Conservation (phyloP, 2,329 filamentous ascomycete genomes). For the Scytalidium lignicola region DNA sequence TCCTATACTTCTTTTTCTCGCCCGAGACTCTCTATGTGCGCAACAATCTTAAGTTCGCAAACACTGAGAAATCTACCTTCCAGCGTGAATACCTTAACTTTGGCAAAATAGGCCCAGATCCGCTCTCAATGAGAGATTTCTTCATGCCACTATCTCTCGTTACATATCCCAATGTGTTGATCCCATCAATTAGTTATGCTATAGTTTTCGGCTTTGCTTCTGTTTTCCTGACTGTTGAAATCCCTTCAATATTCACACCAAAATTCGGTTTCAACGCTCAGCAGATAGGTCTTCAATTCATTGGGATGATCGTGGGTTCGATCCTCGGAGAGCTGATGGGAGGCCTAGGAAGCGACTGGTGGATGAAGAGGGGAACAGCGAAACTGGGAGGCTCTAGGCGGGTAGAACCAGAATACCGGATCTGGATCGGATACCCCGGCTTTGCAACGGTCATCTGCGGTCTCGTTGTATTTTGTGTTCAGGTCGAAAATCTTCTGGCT, state of each 20-base stretch:
- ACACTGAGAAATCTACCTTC: constrained; percentile 18
- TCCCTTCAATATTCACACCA: constrained; percentile 51
- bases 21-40: constrained; percentile 51
- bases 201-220: constrained; percentile 52
- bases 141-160: constrained; percentile 41
- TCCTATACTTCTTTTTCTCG: constrained; percentile 50
- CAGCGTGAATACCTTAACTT: constrained; percentile 32
- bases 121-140: constrained; percentile 44
- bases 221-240: constrained; percentile 51
- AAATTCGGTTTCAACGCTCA: constrained; percentile 53
- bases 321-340: constrained; percentile 53
- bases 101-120: constrained; percentile 46
- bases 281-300: constrained; percentile 53
- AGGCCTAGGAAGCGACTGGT: constrained; percentile 47
- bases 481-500: constrained; percentile 35
- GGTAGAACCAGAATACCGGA: constrained; percentile 41
- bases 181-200: constrained; percentile 47
- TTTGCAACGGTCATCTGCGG: constrained; percentile 46
- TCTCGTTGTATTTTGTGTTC: constrained; percentile 48
- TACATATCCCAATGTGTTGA: constrained; percentile 39
- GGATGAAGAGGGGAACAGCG: constrained; percentile 39
- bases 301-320: constrained; percentile 51
- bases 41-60: constrained; percentile 9
- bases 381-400: constrained; percentile 15
- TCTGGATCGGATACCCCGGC: constrained; percentile 53